These are phyloP conservation scores for Komagataea norvegica DNA, from an alignment of 1,139 yeast genomes.

Conservation along the genomic window DNA sequence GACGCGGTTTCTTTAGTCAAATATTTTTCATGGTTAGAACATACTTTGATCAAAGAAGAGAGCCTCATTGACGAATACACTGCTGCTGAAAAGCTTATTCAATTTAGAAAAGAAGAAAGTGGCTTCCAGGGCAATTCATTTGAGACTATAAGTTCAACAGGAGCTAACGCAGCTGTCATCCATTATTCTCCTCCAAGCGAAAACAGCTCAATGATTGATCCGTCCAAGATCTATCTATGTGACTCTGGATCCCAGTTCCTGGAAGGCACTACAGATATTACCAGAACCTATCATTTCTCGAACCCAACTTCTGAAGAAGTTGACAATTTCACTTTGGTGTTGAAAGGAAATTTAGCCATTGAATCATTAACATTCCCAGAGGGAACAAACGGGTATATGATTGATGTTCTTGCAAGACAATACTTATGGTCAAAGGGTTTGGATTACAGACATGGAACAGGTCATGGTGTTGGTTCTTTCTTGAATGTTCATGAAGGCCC, in stretches of 20 bases:
- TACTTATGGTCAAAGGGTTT: conserved; percentile 79
- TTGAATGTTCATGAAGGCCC: conserved; percentile 97
- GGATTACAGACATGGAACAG: conserved; percentile 95
- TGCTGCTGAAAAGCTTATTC: conserved; percentile 66
- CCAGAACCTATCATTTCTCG: conserved; percentile 85
- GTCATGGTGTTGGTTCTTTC: conserved; percentile 94
- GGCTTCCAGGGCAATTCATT: conserved; percentile 82
- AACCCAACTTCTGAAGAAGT: conserved; percentile 64
- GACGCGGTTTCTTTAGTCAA: conserved; percentile 82
- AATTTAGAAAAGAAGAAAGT: conserved; percentile 56
- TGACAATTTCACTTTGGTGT: conserved; percentile 77
- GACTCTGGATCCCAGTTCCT: conserved; percentile 94
- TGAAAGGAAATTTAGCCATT: conserved; percentile 86
- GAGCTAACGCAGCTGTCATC: conserved; percentile 88
- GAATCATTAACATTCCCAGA: conserved; percentile 79
- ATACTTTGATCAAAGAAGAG: conserved; percentile 48
- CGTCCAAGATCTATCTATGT: conserved; percentile 71
- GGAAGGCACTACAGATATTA: conserved; percentile 96
- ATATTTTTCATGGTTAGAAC: conserved; percentile 85
- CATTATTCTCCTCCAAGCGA: conserved; percentile 78
- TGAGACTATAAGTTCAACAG: conserved; percentile 89
- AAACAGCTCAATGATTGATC: conserved; percentile 63
- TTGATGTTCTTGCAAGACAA: conserved; percentile 90
- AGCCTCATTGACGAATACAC: conserved; percentile 69
- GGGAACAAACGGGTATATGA: conserved; percentile 75